Evolutionary conservation across 2,329 filamentous ascomycete species (phyloP).

Genomic region (Rhynchosporium graminicola): DNA sequence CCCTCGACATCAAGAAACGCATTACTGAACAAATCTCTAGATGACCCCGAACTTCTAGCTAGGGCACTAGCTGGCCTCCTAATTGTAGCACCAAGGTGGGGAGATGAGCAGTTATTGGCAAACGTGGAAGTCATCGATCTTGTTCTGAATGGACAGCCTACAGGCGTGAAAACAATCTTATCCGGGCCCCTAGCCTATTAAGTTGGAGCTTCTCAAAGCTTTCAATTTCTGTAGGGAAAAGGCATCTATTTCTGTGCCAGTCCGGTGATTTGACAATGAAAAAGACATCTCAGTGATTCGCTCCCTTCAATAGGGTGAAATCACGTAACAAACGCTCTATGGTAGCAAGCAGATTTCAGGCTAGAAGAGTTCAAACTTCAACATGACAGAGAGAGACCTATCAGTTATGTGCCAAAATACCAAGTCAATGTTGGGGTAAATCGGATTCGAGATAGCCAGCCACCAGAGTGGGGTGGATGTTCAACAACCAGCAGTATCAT

Average conservation of each 20-base stretch:
- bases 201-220: neutral
- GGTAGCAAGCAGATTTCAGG: too few relatives aligned
- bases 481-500: neutral
- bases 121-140: constrained; percentile 39
- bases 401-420: too few relatives aligned
- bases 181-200: too few relatives aligned
- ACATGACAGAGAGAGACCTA: too few relatives aligned
- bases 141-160: constrained; percentile 30
- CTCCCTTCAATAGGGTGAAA: too few relatives aligned
- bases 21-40: constrained; percentile 27
- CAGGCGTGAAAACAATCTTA: neutral
- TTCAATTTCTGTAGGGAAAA: neutral
- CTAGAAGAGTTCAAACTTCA: too few relatives aligned
- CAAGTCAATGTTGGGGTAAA: constrained; percentile 4
- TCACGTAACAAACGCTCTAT: too few relatives aligned
- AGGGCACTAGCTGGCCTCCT: constrained; percentile 42
- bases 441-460: constrained; percentile 9
- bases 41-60: constrained; percentile 42
- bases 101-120: constrained; percentile 40
- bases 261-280: too few relatives aligned
- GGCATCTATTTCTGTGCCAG: neutral
- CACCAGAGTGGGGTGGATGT: constrained; percentile 10
- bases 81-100: constrained; percentile 39
- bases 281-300: too few relatives aligned
- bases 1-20: neutral